Percentiles rank a stretch among this genome's conserved stretches.
Conservation (phyloP, 2,329 filamentous ascomycete species). For the Botrytis pseudocinerea region DNA sequence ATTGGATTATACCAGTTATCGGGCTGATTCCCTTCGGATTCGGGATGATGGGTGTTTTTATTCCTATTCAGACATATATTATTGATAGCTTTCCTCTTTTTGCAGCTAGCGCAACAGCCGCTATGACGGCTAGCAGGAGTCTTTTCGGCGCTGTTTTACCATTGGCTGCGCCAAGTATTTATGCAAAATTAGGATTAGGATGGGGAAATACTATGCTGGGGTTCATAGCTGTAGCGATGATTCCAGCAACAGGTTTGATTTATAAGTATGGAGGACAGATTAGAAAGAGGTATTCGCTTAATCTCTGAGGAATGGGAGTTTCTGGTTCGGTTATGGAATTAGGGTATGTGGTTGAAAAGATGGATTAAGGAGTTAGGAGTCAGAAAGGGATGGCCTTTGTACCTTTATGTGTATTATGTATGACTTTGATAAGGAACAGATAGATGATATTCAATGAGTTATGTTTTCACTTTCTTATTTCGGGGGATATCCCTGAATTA, state of each 20-base stretch:
- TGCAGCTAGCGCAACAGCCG: constrained; percentile 44
- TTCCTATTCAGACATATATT: constrained; percentile 50
- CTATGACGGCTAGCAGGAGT: constrained; percentile 45
- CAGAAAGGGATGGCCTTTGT: background rate
- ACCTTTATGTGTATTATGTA: background rate
- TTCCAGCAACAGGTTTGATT: constrained; percentile 45
- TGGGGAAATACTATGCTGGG: constrained; percentile 53
- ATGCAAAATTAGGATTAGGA: constrained; percentile 44
- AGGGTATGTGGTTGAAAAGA: background rate
- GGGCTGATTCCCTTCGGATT: constrained; percentile 47
- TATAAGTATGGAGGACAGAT: constrained; percentile 23
- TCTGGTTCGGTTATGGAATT: background rate
- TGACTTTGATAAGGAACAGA: background rate
- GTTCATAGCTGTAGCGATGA: constrained; percentile 50
- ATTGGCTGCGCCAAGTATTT: constrained; percentile 51
- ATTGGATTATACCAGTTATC: constrained; percentile 47
- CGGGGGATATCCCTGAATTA: background rate
- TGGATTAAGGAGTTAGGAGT: background rate
- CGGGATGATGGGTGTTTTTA: constrained; percentile 47
- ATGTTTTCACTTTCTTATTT: background rate
- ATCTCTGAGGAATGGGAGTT: background rate
- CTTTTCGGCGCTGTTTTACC: constrained; percentile 53
- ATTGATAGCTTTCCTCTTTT: constrained; percentile 45
- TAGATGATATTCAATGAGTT: constrained; percentile 7
- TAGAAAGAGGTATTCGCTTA: constrained; percentile 21